Evolutionary conservation across 2,329 filamentous ascomycete species (phyloP), one percentile per base, ranked within the genome.

Genomic region (Chaetomium olivaceum): DNA sequence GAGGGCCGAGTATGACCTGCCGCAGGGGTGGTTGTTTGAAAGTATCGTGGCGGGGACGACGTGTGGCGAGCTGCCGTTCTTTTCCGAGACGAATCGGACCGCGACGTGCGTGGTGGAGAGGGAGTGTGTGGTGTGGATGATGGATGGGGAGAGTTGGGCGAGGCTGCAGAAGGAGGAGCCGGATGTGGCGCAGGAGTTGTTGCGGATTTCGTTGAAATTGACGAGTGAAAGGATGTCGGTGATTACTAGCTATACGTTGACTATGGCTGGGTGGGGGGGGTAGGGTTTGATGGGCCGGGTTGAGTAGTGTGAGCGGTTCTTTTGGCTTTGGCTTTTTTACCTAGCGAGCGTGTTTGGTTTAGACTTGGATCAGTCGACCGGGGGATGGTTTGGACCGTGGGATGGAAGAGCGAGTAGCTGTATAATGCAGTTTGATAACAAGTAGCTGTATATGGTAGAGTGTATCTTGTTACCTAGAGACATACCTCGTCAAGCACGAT

Each of bases 41-140:
- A 91, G 92, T 73, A 97, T 98, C 62, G 90, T 97, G 1, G 91
- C 93, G 0, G 95, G 95, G 19, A 95, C 95, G 1, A 97, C 95
- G 0, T 98, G 94, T 72, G 95, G 95, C 43, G 95, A 99, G 79
- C 79, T 99, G 61, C 95, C 95, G 0, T 99, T 99, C 80, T 99
- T 99, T 79, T 92, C 90, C 2, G 91, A 96, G 73, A 98, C 94
- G 1, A 83, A 87, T 61, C 86, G 95, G 21, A 98, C 93, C 4
- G 93, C 93, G 1, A 97, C 91, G 0, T 93, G 96, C 12, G 83
- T 89, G 52, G 92, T 92, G 1, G 93, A 98, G 75, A 85, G 89
- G 62, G 89, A 94, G 71, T 91, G 89, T 68, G 87, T 95, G 0
- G 87, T 90, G 6, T 99, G 95, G 95, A 78, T 90, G 68, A 85